Conservation (phyloP, 306 rosid genomes). For the Abrus precatorius region DNA sequence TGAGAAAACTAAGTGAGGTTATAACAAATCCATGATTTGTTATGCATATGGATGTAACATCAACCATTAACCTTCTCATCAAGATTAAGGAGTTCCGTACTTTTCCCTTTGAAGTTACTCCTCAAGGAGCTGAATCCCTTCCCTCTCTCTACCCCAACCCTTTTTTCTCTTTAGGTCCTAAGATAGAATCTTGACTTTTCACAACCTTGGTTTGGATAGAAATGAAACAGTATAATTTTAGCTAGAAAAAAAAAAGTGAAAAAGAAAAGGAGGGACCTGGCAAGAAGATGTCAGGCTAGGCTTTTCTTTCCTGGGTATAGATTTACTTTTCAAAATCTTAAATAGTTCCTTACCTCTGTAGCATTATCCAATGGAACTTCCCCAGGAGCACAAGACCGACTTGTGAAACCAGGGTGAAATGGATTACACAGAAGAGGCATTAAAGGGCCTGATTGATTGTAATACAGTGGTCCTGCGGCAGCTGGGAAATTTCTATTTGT, state of each 20-base stretch:
- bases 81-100: not conserved
- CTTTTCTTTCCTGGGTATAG: not conserved
- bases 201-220: conserved; percentile 1
- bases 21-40: not conserved
- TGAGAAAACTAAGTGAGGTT: not conserved
- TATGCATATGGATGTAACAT: not conserved
- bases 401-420: conserved; percentile 51
- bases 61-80: not conserved
- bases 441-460: conserved; percentile 83
- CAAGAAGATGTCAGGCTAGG: conserved; percentile 3
- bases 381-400: conserved; percentile 59
- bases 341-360: conserved; percentile 57
- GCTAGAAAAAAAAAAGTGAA: not conserved
- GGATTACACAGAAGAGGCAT: conserved; percentile 89
- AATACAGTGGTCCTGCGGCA: conserved; percentile 52
- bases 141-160: too few relatives aligned
- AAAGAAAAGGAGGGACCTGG: not conserved
- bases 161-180: not conserved
- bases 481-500: conserved; percentile 64
- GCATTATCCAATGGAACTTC: conserved; percentile 68
- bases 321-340: conserved; percentile 23
- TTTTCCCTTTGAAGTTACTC: not conserved
- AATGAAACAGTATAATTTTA: not conserved
- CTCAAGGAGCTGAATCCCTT: not conserved
- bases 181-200: not conserved